A percentile compares a stretch with the other conserved stretches of the same genome.
phyloP scores from a whole-genome alignment of 768 basidiomycete species.

The Agaricus bisporus region DNA sequence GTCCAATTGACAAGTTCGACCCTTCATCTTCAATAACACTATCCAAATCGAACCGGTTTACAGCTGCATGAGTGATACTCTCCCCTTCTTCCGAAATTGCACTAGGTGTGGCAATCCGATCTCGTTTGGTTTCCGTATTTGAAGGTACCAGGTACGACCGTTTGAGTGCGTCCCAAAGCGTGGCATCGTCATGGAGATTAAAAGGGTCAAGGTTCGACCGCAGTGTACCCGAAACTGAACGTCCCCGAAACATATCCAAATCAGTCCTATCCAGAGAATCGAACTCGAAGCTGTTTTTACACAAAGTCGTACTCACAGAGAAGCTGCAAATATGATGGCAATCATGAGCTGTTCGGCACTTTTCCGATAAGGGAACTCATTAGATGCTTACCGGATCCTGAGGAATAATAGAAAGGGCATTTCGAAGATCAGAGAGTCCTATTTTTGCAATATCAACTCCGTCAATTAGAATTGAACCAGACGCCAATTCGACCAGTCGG shows the following conservation, averaged over 20 bases:
- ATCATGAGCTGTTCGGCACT: constrained; percentile 5
- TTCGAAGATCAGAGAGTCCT: constrained; percentile 69
- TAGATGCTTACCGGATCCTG: constrained; percentile 65
- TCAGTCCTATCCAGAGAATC: not conserved
- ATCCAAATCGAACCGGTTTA: constrained; percentile 75
- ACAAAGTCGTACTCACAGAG: constrained; percentile 30
- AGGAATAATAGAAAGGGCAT: constrained; percentile 71
- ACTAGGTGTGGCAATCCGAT: constrained; percentile 32
- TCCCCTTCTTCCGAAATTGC: constrained; percentile 24
- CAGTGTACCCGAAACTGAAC: constrained; percentile 69
- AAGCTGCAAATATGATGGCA: constrained; percentile 25
- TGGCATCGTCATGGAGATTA: constrained; percentile 68
- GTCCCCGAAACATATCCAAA: constrained; percentile 4
- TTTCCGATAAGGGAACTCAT: not conserved
- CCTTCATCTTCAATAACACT: constrained; percentile 85
- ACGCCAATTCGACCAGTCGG: constrained; percentile 73
- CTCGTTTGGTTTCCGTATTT: constrained; percentile 20
- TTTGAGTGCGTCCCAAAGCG: constrained; percentile 83
- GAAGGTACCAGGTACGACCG: constrained; percentile 66
- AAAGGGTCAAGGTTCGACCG: constrained; percentile 91
- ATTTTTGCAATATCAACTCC: constrained; percentile 79
- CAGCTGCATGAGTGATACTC: constrained; percentile 37
- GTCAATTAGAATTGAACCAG: constrained; percentile 75
- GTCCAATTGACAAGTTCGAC: constrained; percentile 72
- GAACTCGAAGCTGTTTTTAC: not conserved